phyloP scores from a whole-genome alignment of 495 filamentous ascomycete species.

The Penicillium coffeae region DNA sequence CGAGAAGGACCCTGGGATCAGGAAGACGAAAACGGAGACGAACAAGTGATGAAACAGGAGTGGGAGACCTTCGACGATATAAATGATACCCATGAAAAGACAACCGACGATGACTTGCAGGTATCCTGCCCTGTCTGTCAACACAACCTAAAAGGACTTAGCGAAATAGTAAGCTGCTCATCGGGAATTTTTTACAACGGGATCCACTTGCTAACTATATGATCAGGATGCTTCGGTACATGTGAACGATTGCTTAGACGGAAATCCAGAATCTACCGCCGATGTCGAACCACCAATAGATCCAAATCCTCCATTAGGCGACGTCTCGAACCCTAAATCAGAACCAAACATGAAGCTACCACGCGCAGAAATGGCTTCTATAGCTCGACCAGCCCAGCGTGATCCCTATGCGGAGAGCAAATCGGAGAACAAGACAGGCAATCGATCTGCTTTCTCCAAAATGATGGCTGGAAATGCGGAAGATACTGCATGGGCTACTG shows the following conservation, averaged over 20 bases:
- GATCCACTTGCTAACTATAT: background rate
- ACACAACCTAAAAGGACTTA: constrained; percentile 54
- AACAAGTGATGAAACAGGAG: background rate
- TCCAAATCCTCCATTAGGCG: too few relatives aligned
- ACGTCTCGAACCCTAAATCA: background rate
- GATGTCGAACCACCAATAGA: background rate
- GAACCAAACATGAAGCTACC: constrained; percentile 32
- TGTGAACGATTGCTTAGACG: constrained; percentile 92
- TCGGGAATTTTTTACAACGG: background rate
- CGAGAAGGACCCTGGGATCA: constrained; percentile 35
- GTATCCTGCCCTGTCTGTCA: constrained; percentile 72
- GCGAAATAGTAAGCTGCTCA: constrained; percentile 43
- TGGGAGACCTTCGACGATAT: background rate
- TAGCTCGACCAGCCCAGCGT: constrained; percentile 70
- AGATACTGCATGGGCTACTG: constrained; percentile 82
- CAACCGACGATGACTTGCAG: constrained; percentile 33
- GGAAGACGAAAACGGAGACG: constrained; percentile 16
- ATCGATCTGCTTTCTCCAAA: constrained; percentile 75
- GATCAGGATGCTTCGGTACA: constrained; percentile 58
- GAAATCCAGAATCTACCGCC: constrained; percentile 48
- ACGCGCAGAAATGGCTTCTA: constrained; percentile 60
- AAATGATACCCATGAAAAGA: constrained; percentile 27
- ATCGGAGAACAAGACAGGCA: constrained; percentile 36
- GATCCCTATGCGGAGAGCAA: constrained; percentile 62
- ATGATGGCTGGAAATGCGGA: constrained; percentile 90